phyloP scores from a whole-genome alignment of 768 basidiomycete species.

The Cystobasidium onofrii region DNA sequence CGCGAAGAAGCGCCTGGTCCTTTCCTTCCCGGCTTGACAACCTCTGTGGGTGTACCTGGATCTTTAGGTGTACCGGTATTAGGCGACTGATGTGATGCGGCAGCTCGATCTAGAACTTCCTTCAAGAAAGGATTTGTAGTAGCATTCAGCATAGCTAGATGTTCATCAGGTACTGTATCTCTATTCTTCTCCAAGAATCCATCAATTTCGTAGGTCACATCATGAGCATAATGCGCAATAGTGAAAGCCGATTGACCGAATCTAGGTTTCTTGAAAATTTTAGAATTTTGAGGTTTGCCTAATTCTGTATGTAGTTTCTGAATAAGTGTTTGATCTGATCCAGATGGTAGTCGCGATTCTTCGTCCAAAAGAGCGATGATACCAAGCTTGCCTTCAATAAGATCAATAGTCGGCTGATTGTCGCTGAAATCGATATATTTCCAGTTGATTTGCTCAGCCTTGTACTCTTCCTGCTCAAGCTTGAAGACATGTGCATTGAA shows the following conservation, averaged over 20 bases:
- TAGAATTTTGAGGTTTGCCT: slow-evolving; percentile 70
- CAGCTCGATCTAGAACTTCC: slow-evolving; percentile 73
- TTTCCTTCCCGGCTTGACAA: slow-evolving; percentile 55
- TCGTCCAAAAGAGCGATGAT: slow-evolving; percentile 91
- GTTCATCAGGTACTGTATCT: slow-evolving; percentile 97
- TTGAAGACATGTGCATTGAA: slow-evolving; percentile 99
- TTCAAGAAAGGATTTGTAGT: slow-evolving; percentile 89
- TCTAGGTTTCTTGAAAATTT: slow-evolving; percentile 95
- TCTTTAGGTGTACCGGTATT: slow-evolving; percentile 58
- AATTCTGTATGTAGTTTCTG: slow-evolving; percentile 85
- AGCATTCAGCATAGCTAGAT: slow-evolving; percentile 72
- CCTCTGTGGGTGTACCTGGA: slow-evolving; percentile 60
- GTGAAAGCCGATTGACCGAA: slow-evolving; percentile 97
- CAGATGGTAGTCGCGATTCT: slow-evolving; percentile 90
- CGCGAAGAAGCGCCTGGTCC: slow-evolving; percentile 49
- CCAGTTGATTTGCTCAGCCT: slow-evolving; percentile 98
- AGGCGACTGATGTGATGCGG: slow-evolving; percentile 48
- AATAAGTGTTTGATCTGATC: slow-evolving; percentile 83
- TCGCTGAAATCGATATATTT: slow-evolving; percentile 95
- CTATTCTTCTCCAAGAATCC: slow-evolving; percentile 98
- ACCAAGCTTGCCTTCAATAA: slow-evolving; percentile 94
- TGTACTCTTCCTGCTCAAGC: slow-evolving; percentile 97
- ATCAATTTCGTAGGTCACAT: slow-evolving; percentile 96
- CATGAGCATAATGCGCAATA: slow-evolving; percentile 93
- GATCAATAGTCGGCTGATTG: slow-evolving; percentile 97